phyloP scores from a whole-genome alignment of 225 moss, liverwort and hornwort species.

The Pseudoscleropodium purum region DNA sequence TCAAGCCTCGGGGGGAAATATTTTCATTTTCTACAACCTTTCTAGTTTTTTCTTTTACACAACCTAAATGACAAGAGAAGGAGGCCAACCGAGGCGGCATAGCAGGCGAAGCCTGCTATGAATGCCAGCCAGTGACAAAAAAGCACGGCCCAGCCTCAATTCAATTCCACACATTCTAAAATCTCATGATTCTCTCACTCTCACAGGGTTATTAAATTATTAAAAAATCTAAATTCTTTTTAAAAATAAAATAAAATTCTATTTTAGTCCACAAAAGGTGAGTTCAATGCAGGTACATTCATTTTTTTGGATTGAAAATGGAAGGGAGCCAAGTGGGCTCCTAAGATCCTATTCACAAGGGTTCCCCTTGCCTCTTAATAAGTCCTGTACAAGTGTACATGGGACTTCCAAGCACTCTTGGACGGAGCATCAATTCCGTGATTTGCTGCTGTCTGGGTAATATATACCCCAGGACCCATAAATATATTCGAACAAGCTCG shows the following conservation, averaged over 20 bases:
- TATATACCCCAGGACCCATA: not conserved
- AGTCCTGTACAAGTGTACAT: not conserved
- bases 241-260: too few relatives aligned
- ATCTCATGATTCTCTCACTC: not conserved
- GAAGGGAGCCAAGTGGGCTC: not conserved
- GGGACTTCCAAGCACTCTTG: not conserved
- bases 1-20: too few relatives aligned
- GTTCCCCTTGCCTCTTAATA: not conserved
- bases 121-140: too few relatives aligned
- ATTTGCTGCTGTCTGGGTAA: not conserved
- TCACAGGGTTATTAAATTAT: too few relatives aligned
- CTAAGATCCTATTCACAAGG: constrained; percentile 9
- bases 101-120: too few relatives aligned
- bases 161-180: not conserved
- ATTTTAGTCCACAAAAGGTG: not conserved
- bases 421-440: not conserved
- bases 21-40: too few relatives aligned
- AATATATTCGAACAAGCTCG: not conserved
- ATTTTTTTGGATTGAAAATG: not conserved
- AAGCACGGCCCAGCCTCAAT: too few relatives aligned
- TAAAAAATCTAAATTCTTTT: too few relatives aligned
- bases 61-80: too few relatives aligned
- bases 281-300: not conserved
- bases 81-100: too few relatives aligned
- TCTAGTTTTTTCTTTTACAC: too few relatives aligned